Conservation (phyloP, 345 rosid genomes). For the Murraya koenigii region DNA sequence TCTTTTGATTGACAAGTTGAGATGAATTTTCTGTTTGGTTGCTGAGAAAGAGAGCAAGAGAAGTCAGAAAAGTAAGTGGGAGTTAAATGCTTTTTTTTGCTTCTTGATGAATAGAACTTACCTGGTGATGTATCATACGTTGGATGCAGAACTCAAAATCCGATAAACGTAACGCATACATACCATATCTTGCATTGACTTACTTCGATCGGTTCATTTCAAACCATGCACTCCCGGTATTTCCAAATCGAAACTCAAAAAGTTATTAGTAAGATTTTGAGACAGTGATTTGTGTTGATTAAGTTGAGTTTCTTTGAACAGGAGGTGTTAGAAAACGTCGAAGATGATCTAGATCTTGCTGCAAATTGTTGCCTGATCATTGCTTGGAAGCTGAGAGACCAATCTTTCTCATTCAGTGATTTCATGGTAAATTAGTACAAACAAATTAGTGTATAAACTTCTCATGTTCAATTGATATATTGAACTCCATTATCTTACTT, state of each 20-base stretch:
- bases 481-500: neutral
- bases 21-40: neutral
- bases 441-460: neutral
- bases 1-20: neutral
- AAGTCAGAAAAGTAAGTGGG: too few relatives aligned
- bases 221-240: neutral
- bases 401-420: neutral
- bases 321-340: neutral
- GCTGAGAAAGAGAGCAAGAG: too few relatives aligned
- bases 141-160: neutral
- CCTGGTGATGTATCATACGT: neutral
- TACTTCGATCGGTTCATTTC: slow-evolving; percentile 12
- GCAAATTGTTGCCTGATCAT: neutral
- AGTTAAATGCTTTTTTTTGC: too few relatives aligned
- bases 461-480: too few relatives aligned
- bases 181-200: slow-evolving; percentile 1
- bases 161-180: neutral
- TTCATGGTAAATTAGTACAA: neutral
- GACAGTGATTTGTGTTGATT: neutral
- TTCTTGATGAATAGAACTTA: neutral
- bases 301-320: neutral
- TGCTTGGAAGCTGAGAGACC: slow-evolving; percentile 5
- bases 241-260: neutral
- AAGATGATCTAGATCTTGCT: neutral
- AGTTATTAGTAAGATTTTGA: neutral